Evolutionary conservation across 2,329 filamentous ascomycete genomes (phyloP).

Genomic region (Xylogone sp.): DNA sequence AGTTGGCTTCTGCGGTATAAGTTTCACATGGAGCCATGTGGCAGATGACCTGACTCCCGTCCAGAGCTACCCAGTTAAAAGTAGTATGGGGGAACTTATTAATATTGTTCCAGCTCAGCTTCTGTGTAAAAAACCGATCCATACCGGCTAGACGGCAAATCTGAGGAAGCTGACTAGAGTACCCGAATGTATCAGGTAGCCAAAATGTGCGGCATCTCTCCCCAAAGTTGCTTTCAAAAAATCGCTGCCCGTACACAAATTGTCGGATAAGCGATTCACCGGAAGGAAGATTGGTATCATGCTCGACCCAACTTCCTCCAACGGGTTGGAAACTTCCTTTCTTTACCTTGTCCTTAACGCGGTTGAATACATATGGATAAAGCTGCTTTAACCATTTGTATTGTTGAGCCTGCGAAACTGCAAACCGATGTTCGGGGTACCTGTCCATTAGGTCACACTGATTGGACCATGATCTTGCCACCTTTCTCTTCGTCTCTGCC

Average conservation of each 20-base stretch:
- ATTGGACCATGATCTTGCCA: conserved; percentile 92
- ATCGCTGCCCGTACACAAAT: conserved; percentile 92
- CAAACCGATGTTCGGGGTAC: conserved; percentile 91
- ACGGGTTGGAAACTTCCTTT: conserved; percentile 91
- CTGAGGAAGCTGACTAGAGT: conserved; percentile 91
- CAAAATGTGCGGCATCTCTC: conserved; percentile 88
- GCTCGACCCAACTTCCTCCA: conserved; percentile 97
- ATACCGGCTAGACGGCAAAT: conserved; percentile 92
- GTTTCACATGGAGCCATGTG: conserved; percentile 97
- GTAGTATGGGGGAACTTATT: conserved; percentile 98
- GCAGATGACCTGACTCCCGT: conserved; percentile 94
- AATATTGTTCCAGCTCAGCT: conserved; percentile 99
- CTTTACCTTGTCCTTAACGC: conserved; percentile 87
- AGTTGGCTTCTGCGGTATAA: conserved; percentile 91
- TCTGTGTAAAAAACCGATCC: conserved; percentile 95
- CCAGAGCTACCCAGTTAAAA: conserved; percentile 96
- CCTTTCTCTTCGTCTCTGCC: conserved; percentile 95
- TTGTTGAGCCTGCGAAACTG: conserved; percentile 91
- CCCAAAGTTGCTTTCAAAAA: conserved; percentile 91
- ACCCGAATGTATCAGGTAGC: conserved; percentile 97
- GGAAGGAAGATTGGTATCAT: conserved; percentile 96
- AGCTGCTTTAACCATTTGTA: conserved; percentile 94
- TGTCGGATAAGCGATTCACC: conserved; percentile 92
- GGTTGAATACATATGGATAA: conserved; percentile 84
- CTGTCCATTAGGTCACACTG: conserved; percentile 94